A percentile compares a stretch with the other conserved stretches of the same genome.
Conservation (phyloP, 2,329 filamentous ascomycete species). For the Colletotrichum truncatum region DNA sequence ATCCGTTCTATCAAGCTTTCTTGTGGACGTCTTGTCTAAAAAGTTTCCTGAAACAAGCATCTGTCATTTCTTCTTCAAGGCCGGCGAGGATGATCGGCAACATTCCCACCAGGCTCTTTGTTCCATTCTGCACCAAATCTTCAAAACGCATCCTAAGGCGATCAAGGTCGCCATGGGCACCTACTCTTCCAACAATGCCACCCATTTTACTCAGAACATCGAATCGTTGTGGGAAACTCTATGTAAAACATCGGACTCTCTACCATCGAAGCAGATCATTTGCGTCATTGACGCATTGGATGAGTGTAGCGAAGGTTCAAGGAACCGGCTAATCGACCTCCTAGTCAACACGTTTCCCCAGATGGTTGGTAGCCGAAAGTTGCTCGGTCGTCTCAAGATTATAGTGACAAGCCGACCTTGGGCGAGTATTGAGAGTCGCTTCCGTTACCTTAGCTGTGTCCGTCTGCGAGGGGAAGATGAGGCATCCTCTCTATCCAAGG, state of each 20-base stretch:
- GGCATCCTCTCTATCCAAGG: not conserved
- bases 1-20: not conserved
- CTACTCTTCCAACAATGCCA: not conserved
- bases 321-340: not conserved
- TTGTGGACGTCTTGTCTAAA: not conserved
- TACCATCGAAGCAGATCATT: not conserved
- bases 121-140: not conserved
- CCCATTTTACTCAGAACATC: not conserved
- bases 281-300: slow-evolving; percentile 19
- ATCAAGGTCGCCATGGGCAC: not conserved
- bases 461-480: slow-evolving; percentile 20
- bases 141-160: not conserved
- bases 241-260: not conserved
- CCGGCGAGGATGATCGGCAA: not conserved
- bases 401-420: slow-evolving; percentile 21
- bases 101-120: slow-evolving; percentile 1
- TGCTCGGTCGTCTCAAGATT: not conserved
- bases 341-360: not conserved
- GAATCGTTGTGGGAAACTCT: not conserved
- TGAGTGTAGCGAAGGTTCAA: slow-evolving; percentile 4
- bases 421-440: not conserved
- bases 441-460: not conserved
- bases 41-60: not conserved
- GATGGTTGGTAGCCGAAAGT: not conserved
- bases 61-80: slow-evolving; percentile 29